phyloP scores from a whole-genome alignment of 768 basidiomycete species.

The Cystobasidium onofrii region DNA sequence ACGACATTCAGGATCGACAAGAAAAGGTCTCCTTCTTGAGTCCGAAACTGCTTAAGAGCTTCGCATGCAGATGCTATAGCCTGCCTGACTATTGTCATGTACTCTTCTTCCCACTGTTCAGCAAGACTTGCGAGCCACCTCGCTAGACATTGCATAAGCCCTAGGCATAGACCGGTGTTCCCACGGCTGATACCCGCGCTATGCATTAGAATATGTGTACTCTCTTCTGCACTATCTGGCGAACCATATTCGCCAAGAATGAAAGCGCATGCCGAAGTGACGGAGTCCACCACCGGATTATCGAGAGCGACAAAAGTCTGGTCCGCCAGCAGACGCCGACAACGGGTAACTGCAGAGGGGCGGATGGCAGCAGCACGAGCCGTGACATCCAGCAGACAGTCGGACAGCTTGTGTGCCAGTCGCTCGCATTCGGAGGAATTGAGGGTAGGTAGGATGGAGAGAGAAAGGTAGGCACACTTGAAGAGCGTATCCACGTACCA shows the following conservation, averaged over 20 bases:
- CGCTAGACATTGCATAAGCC: background rate
- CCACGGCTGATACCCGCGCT: background rate
- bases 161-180: background rate
- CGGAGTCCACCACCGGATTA: constrained; percentile 53
- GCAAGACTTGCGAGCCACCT: background rate
- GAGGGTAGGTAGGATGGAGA: constrained; percentile 32
- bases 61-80: background rate
- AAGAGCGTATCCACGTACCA: constrained; percentile 95
- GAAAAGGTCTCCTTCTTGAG: background rate
- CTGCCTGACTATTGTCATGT: background rate
- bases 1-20: background rate
- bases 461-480: constrained; percentile 76
- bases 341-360: constrained; percentile 69
- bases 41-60: background rate
- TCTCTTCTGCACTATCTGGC: background rate
- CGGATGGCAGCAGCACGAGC: constrained; percentile 69
- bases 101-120: background rate
- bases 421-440: too few species aligned
- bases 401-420: constrained; percentile 50
- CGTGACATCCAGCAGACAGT: constrained; percentile 76
- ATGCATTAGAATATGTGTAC: background rate
- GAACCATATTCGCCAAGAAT: constrained; percentile 85
- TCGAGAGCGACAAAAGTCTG: background rate
- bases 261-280: constrained; percentile 91
- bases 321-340: constrained; percentile 63